Conservation (phyloP, 768 basidiomycete species). For the Ephemerocybe angulata region DNA sequence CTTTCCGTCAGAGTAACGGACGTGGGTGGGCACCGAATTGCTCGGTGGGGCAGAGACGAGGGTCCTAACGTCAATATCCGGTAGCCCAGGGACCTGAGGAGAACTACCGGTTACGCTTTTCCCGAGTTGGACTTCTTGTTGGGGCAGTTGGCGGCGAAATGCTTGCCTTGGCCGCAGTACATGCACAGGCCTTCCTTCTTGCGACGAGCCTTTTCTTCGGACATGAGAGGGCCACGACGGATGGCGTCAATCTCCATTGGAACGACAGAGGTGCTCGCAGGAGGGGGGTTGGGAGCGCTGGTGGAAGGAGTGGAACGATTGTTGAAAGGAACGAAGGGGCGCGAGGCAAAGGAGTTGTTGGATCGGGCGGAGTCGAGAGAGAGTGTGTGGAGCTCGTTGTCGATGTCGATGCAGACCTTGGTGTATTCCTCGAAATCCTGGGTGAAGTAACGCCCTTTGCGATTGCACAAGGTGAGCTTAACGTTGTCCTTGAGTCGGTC, state of each 20-base stretch:
- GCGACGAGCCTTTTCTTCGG: background rate
- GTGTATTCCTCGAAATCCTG: conserved; percentile 15
- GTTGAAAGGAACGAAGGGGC: background rate
- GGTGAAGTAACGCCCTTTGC: conserved; percentile 12
- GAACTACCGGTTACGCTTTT: conserved; percentile 26
- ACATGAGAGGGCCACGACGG: background rate
- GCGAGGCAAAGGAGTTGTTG: background rate
- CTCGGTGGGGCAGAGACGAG: too few species aligned
- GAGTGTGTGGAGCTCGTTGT: conserved; percentile 18
- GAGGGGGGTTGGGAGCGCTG: background rate
- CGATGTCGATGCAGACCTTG: conserved; percentile 15
- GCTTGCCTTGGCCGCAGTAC: background rate
- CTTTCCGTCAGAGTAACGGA: conserved; percentile 12
- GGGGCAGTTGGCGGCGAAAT: background rate
- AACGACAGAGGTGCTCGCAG: too few species aligned
- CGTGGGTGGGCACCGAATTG: conserved; percentile 14
- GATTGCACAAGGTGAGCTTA: conserved; percentile 16
- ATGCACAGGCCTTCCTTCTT: background rate
- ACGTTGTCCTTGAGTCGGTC: conserved; percentile 22
- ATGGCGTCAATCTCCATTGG: background rate
- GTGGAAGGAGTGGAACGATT: background rate
- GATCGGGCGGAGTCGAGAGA: conserved; percentile 12
- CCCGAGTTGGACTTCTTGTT: conserved; percentile 20
- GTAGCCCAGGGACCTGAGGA: conserved; percentile 25
- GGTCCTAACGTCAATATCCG: conserved; percentile 22